Base-by-base conservation (phyloP, 805 yeast genomes). In the Metschnikowia sp. region DNA sequence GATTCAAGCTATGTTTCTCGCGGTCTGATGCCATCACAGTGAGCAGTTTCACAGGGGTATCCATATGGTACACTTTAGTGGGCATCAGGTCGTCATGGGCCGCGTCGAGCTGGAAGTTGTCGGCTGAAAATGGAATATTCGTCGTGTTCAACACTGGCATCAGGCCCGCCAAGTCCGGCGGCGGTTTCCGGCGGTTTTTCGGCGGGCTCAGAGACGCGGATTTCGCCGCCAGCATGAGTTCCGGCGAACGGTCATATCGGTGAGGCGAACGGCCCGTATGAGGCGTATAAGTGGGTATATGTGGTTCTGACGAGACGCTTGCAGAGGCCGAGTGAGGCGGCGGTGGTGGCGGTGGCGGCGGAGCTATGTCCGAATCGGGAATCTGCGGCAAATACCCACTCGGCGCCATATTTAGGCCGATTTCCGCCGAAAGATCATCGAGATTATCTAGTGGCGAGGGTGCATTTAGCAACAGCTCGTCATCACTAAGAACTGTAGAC, bases 81-180 rank as follows among this genome's bases (percentile, higher is more conserved):
- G 76, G 75, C 31, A 68, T 39, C n/a, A 46, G 48, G 8, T 57
- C 61, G 13, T 54, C 56, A 8, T 56, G 60, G 5, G 60, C 62
- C 8, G 64, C 63, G 4, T 65, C 72, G 28, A 65, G 37, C 1
- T 74, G 75, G 39, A 72, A 70, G 6, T 69, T 58, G 41, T 70
- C 77, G 0, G 77, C 77, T 1, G 76, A 72, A 44, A 69, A 73
- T 6, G 77, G 77, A 3, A 69, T 57, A 0, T 66, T 47, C 4
- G 68, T 62, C 28, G 54, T 50, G n/a, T 48, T 45, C 22, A 40
- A 15, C 4, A 40, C n/a, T 13, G 44, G 36, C 33, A 32, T 18
- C 26, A n/a, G 28, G 10, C 13, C 18, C 12, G 31, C 44, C 22
- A 12, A 28, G 2, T 36, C 52, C 3, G 63, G 59, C 4, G 58